Evolutionary conservation across 163 green algal genomes (phyloP).

Genomic region (Coccomyxa subellipsoidea): DNA sequence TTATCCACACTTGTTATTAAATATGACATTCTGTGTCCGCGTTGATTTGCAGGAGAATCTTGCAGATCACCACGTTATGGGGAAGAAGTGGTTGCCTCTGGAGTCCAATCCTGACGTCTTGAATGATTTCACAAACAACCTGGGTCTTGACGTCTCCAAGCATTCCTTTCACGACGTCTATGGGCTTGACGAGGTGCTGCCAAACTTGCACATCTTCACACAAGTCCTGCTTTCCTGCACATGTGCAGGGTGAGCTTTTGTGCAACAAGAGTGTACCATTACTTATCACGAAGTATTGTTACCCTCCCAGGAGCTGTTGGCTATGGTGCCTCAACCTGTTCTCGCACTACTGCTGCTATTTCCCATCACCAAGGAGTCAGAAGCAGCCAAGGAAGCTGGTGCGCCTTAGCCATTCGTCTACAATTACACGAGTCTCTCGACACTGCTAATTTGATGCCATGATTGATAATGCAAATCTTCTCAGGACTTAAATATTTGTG

Average conservation of each 20-base stretch:
- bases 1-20: too few relatives aligned
- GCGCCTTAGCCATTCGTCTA: not conserved
- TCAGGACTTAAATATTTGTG: too few relatives aligned
- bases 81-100: conserved; percentile 83
- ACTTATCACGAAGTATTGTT: not conserved
- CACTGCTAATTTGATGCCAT: too few relatives aligned
- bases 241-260: not conserved
- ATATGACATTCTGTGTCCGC: not conserved
- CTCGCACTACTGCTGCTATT: conserved; percentile 91
- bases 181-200: conserved; percentile 76
- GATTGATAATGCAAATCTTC: too few relatives aligned
- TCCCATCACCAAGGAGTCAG: conserved; percentile 73
- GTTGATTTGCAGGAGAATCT: not conserved
- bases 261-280: not conserved
- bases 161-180: conserved; percentile 86
- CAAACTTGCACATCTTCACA: not conserved
- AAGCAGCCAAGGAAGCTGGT: conserved; percentile 46
- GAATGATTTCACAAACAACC: conserved; percentile 50
- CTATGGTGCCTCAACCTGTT: conserved; percentile 87
- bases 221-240: not conserved
- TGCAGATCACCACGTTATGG: conserved; percentile 4
- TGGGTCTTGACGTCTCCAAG: conserved; percentile 56
- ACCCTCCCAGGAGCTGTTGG: conserved; percentile 80
- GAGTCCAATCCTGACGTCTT: conserved; percentile 92
- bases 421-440: too few relatives aligned